Evolutionary conservation across 192 early-diverging fungal genomes (phyloP).

Genomic region (Coemansia sp.): DNA sequence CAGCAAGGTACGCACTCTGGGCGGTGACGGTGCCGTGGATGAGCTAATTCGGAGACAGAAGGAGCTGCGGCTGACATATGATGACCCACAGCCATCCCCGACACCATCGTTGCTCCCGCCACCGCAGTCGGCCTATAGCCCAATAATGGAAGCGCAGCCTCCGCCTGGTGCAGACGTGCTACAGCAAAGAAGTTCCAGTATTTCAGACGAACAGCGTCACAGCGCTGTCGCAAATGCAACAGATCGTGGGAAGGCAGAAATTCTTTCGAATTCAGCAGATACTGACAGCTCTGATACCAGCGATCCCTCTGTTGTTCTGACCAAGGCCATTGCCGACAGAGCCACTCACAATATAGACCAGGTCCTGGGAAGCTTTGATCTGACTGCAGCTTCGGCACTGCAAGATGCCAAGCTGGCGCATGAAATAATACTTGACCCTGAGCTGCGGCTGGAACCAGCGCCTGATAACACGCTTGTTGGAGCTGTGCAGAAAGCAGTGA

Average conservation of each 20-base stretch:
- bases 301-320: constrained; percentile 17
- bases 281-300: background rate
- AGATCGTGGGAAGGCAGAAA: too few species aligned
- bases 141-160: background rate
- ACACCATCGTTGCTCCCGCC: constrained; percentile 31
- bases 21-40: constrained; percentile 24
- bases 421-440: constrained; percentile 40
- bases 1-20: constrained; percentile 23
- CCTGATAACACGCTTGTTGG: constrained; percentile 14
- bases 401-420: constrained; percentile 41
- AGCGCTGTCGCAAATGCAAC: background rate
- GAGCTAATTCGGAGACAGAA: constrained; percentile 21
- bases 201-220: background rate
- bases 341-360: constrained; percentile 26
- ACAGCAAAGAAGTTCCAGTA: background rate
- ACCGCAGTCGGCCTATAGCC: background rate
- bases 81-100: constrained; percentile 26
- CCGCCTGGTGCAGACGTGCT: background rate
- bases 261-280: too few species aligned
- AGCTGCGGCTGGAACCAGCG: constrained; percentile 25
- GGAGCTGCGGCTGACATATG: constrained; percentile 25
- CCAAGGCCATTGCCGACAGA: constrained; percentile 33
- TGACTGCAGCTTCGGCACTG: constrained; percentile 31
- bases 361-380: constrained; percentile 30
- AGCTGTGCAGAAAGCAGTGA: constrained; percentile 26